These are phyloP conservation scores for Arxiozyma telluris DNA, from an alignment of 1,139 yeast species.

Conservation along the genomic window DNA sequence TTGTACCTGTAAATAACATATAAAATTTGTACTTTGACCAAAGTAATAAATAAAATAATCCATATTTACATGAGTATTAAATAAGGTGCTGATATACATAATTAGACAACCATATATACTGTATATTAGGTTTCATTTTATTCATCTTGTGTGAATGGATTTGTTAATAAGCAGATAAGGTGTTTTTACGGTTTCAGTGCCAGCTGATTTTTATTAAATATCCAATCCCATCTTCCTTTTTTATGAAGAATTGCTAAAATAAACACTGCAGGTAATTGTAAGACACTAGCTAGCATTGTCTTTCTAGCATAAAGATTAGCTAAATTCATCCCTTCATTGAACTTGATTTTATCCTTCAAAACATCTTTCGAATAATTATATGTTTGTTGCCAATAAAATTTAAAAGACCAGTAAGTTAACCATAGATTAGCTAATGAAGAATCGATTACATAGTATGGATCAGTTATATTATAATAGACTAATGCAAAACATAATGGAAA, in stretches of 20 bases:
- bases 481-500: constrained; percentile 87
- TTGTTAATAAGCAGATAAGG: not conserved
- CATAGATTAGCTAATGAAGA: constrained; percentile 77
- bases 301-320: constrained; percentile 69
- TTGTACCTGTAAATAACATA: not conserved
- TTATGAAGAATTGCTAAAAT: constrained; percentile 91
- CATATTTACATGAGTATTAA: not conserved
- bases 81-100: not conserved
- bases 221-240: constrained; percentile 89
- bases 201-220: constrained; percentile 28
- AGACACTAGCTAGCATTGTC: constrained; percentile 88
- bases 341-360: constrained; percentile 34
- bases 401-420: constrained; percentile 71
- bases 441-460: constrained; percentile 69
- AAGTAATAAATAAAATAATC: not conserved
- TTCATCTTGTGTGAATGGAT: not conserved
- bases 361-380: constrained; percentile 39
- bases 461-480: constrained; percentile 72
- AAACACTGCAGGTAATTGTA: constrained; percentile 86
- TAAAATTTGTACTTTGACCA: not conserved
- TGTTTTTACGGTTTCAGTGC: constrained; percentile 1
- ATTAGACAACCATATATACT: too few species aligned
- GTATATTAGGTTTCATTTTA: not conserved
- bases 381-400: constrained; percentile 75
- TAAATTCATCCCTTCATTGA: constrained; percentile 45